Base-by-base conservation (phyloP, 257 asterid species). In the Plantago major region DNA sequence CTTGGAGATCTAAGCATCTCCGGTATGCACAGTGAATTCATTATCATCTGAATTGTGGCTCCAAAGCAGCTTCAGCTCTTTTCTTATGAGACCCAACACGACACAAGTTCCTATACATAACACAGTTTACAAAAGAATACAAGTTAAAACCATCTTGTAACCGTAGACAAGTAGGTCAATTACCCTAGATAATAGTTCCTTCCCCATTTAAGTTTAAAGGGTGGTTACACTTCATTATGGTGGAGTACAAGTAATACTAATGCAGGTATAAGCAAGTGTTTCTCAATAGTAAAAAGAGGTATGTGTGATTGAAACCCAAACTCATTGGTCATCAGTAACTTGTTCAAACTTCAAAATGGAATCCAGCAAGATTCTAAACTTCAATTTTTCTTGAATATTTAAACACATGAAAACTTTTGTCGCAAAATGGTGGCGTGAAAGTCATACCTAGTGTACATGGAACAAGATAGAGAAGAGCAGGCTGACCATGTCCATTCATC, bases 401-500 rank as follows among this genome's bases (percentile, higher is more conserved):
- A 65, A 38, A 14, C 16, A 67, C 4, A n/a, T 47, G 17, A 69
- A 26, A 10, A 19, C 7, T 51, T 14, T 55, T 12, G 11, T 38
- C 18, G 30, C 58, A 10, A 52, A 71, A 46, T 50, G 54, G 51
- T 14, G 53, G 56, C 13, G 49, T 53, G 58, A 52, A 60, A 65
- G 54, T 30, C 69, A 60, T 79, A 91, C 98, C 96, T 46, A 91
- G 71, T 52, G 98, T 88, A 68, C 95, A 91, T 1, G 98, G 98
- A 62, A 91, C 98, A 57, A 91, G 89, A 77, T 91, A 91, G 55
- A 91, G 89, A 64, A 91, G 94, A 56, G 98, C 98, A 0, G 98
- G 98, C 67, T 90, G 96, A 60, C 98, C 98, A 42, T 88, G 88
- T 37, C 96, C 98, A n/a, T 84, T 50, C 98, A 91, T 91, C 68